Evolutionary conservation across 805 yeast genomes (phyloP), one percentile per base, ranked within the genome.

Genomic region (Grigorovia yakushimaensis): DNA sequence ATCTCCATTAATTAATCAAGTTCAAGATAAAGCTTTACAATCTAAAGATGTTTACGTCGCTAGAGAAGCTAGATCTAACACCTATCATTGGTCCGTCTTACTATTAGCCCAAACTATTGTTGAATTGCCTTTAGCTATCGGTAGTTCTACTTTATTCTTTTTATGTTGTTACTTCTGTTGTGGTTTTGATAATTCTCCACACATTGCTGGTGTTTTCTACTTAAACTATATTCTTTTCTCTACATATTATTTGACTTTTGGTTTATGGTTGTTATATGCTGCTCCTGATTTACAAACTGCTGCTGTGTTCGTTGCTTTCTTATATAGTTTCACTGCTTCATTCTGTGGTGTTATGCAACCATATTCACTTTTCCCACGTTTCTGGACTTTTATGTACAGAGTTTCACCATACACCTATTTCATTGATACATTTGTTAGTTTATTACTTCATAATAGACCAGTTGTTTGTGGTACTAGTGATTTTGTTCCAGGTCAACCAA

Each of bases 261-360:
- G 67, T 19, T 66, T 77, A 51, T 70, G 79, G 60, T 54, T 74
- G 30, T 60, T 81, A 36, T 81, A 79, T 51, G 66, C 77, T 51
- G 70, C 85, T 10, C 84, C 84, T n/a, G 80, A 83, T 62, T 73
- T 83, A 45, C 80, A 82, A 45, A 73, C 87, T 6, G 86, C 89
- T 11, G 76, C 79, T 40, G 82, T 81, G 43, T 67, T 82, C 27
- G 70, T 75, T 24, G 75, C 84, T 33, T 67, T 65, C 43, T 53
- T 65, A 23, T 58, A 63, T 44, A 57, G 68, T 45, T 58, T 65
- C 39, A 55, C 64, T 47, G 61, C 66, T 44, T 55, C 65, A 8
- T 66, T 66, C 56, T 64, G 69, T 63, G 70, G 70, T 62, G 67
- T 67, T 41, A 60, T 62, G 60, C 60, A 57, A 52, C 53, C 69